Evolutionary conservation across 306 rosid genomes (phyloP).

Genomic region (Dalbergia cultrata): DNA sequence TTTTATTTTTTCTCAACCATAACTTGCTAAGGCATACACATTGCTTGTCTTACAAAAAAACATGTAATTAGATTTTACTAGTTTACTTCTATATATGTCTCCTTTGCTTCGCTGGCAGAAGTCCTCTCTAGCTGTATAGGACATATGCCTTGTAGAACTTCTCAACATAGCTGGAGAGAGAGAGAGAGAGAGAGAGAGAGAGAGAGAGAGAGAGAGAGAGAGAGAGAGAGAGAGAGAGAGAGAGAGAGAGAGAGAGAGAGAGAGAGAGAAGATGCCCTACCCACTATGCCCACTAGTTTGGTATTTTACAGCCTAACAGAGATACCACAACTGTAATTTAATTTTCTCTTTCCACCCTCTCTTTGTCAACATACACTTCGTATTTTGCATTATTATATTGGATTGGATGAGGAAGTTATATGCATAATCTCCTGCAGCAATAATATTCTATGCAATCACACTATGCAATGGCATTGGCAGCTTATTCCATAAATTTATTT

Average conservation of each 20-base stretch:
- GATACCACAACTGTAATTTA: constrained; percentile 40
- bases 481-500: constrained; percentile 32
- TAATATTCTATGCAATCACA: constrained; percentile 41
- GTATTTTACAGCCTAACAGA: constrained; percentile 65
- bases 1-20: background rate
- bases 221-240: constrained; percentile 34
- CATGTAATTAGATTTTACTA: constrained; percentile 32
- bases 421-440: constrained; percentile 33
- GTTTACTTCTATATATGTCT: constrained; percentile 22
- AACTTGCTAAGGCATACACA: constrained; percentile 24
- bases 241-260: constrained; percentile 20
- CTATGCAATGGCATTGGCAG: constrained; percentile 48
- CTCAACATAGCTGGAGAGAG: constrained; percentile 50
- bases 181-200: too few relatives aligned
- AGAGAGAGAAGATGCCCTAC: constrained; percentile 60
- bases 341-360: constrained; percentile 8
- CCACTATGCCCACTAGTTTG: constrained; percentile 62
- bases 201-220: constrained; percentile 12
- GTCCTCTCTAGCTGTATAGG: constrained; percentile 52
- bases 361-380: background rate
- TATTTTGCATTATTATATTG: background rate
- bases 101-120: constrained; percentile 57
- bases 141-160: constrained; percentile 63
- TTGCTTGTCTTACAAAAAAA: constrained; percentile 49
- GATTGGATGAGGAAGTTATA: background rate